phyloP scores from a whole-genome alignment of 768 basidiomycete genomes.

The Rhizopogon vulgaris region DNA sequence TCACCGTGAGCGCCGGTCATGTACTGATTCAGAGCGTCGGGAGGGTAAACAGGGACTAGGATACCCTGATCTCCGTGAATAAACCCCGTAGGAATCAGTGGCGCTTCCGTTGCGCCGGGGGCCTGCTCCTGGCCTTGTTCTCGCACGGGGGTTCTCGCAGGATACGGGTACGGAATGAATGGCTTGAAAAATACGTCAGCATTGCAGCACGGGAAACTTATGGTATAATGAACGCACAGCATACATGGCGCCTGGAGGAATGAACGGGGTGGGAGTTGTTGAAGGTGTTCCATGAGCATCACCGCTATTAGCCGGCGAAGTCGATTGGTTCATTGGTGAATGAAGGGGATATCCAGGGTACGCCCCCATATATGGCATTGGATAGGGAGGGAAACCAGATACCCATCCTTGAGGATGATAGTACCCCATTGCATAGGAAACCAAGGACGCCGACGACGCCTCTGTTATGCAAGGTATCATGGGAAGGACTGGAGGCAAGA shows the following conservation, averaged over 20 bases:
- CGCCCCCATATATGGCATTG: slow-evolving; percentile 42
- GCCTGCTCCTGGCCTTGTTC: slow-evolving; percentile 7
- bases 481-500: slow-evolving; percentile 2
- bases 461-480: slow-evolving; percentile 16
- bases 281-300: slow-evolving; percentile 32
- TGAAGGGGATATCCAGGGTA: slow-evolving; percentile 41
- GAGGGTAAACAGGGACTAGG: slow-evolving; percentile 65
- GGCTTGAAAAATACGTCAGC: slow-evolving; percentile 27
- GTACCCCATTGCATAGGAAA: slow-evolving; percentile 38
- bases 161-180: slow-evolving; percentile 45
- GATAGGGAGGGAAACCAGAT: slow-evolving; percentile 47
- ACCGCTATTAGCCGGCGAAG: slow-evolving; percentile 27
- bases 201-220: background rate
- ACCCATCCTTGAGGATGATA: slow-evolving; percentile 47
- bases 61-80: slow-evolving; percentile 69
- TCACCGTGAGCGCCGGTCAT: slow-evolving; percentile 41
- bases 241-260: slow-evolving; percentile 33
- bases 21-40: slow-evolving; percentile 65
- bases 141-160: slow-evolving; percentile 23
- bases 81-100: slow-evolving; percentile 61
- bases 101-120: slow-evolving; percentile 36
- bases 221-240: slow-evolving; percentile 32
- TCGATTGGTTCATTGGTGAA: slow-evolving; percentile 14
- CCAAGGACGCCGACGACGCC: slow-evolving; percentile 21
- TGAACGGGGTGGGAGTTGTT: slow-evolving; percentile 30